Evolutionary conservation across 345 rosid genomes (phyloP).

Genomic region (Raphanus sativus): DNA sequence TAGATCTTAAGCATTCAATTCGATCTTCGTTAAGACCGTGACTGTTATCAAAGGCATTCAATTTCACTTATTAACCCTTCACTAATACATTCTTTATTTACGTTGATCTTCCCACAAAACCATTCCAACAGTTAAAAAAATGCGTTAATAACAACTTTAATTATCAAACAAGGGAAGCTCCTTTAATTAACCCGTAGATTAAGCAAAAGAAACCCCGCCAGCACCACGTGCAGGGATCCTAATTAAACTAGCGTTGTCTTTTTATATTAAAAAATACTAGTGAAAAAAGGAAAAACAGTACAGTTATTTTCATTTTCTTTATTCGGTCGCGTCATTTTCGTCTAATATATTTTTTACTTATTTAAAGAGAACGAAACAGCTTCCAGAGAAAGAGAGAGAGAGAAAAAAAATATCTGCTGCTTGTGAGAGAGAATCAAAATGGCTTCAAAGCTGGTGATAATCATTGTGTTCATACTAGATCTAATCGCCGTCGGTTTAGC

Average conservation of each 20-base stretch:
- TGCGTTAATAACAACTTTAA: constrained; percentile 4
- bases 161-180: constrained; percentile 18
- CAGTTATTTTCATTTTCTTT: constrained; percentile 19
- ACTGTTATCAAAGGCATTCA: constrained; percentile 11
- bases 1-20: constrained; percentile 29
- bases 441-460: constrained; percentile 84
- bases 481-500: constrained; percentile 93
- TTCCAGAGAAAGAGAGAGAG: constrained; percentile 6
- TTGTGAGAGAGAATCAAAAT: constrained; percentile 14
- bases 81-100: not conserved
- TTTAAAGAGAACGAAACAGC: not conserved
- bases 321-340: constrained; percentile 28
- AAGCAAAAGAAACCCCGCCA: constrained; percentile 17
- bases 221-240: constrained; percentile 14
- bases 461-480: constrained; percentile 67
- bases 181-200: constrained; percentile 35
- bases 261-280: too few species aligned
- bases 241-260: not conserved
- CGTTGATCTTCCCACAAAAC: constrained; percentile 14
- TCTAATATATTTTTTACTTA: not conserved
- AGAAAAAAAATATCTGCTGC: not conserved
- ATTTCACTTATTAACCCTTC: not conserved
- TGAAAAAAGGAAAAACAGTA: too few species aligned
- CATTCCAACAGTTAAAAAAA: not conserved
- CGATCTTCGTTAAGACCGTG: constrained; percentile 1